phyloP scores from a whole-genome alignment of 257 asterid species.

The Solanum gracilifrons region DNA sequence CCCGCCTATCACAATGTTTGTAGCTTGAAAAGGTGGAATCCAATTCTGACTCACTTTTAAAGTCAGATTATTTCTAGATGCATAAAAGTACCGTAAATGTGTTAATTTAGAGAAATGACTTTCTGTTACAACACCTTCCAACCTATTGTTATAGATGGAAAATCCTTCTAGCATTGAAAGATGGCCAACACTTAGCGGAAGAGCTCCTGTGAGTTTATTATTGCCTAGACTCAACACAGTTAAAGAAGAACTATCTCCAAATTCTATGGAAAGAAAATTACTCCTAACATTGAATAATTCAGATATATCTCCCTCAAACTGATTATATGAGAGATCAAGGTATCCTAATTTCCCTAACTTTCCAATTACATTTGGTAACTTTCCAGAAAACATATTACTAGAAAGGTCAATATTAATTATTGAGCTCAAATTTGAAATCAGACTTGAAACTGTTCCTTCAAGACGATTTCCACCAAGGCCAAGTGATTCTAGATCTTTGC shows the following conservation, averaged over 20 bases:
- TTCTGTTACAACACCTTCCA: too few species aligned
- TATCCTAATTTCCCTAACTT: neutral
- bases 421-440: conserved; percentile 14
- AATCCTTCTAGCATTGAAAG: too few species aligned
- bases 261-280: neutral
- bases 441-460: conserved; percentile 10
- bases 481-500: conserved; percentile 5
- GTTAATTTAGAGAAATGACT: too few species aligned
- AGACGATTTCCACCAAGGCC: neutral
- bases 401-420: neutral
- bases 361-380: conserved; percentile 8
- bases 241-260: neutral
- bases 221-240: accelerated
- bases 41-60: too few species aligned
- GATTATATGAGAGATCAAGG: neutral
- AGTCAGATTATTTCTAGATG: too few species aligned
- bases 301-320: conserved; percentile 9
- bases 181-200: too few species aligned
- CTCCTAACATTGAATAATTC: conserved; percentile 11
- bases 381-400: conserved; percentile 8
- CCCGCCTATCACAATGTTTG: accelerated
- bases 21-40: too few species aligned
- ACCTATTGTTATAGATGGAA: too few species aligned
- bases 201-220: too few species aligned
- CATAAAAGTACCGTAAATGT: accelerated